Percentiles rank a stretch among this genome's conserved stretches.
phyloP scores from a whole-genome alignment of 2,329 filamentous ascomycete genomes.

The Rutstroemia sp. region DNA sequence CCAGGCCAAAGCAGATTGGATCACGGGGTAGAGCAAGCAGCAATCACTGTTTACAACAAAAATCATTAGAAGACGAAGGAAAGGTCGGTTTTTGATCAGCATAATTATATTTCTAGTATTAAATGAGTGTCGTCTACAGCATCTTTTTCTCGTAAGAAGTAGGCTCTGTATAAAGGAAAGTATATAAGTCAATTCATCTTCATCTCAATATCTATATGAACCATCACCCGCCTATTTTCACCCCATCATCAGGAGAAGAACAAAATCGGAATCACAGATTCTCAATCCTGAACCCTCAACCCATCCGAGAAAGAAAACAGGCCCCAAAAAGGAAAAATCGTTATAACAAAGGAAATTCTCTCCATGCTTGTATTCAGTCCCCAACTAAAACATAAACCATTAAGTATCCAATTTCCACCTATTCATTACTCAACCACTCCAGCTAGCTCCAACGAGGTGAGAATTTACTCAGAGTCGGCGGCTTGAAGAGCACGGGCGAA shows the following conservation, averaged over 20 bases:
- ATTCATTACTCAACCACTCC: not conserved
- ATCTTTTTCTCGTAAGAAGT: conserved; percentile 1
- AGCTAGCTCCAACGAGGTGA: not conserved
- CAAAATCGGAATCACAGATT: conserved; percentile 2
- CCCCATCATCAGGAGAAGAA: not conserved
- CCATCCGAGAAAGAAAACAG: not conserved
- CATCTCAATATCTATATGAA: not conserved
- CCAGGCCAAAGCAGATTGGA: too few species aligned
- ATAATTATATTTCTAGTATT: conserved; percentile 4
- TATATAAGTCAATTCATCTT: not conserved
- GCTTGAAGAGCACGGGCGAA: conserved; percentile 25
- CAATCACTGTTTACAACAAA: not conserved
- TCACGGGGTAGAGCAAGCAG: not conserved
- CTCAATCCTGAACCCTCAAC: not conserved
- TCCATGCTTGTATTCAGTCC: not conserved
- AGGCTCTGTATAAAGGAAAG: not conserved
- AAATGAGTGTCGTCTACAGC: not conserved
- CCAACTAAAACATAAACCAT: conserved; percentile 1
- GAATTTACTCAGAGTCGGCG: conserved; percentile 16
- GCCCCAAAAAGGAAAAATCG: not conserved
- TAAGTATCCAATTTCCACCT: not conserved
- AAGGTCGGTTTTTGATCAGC: conserved; percentile 1
- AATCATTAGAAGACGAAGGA: not conserved
- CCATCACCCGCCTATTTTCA: not conserved
- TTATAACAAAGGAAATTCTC: conserved; percentile 1